Base-by-base conservation (phyloP, 1,139 yeast genomes). In the Hyphopichia pseudoburtonii region DNA sequence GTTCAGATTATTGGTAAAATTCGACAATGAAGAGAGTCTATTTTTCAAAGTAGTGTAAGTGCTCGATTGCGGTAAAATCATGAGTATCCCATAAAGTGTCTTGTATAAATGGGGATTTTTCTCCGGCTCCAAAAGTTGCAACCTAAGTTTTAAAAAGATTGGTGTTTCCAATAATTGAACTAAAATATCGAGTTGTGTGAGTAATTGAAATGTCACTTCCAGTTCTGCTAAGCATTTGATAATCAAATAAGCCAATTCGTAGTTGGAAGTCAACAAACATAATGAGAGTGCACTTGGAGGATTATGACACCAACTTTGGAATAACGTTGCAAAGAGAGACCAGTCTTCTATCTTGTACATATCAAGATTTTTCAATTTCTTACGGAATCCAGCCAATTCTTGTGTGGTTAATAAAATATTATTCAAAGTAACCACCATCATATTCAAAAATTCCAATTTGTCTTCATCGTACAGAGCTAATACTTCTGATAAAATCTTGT, bases 11-110 rank as follows among this genome's bases (percentile, higher is more conserved):
- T 49, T 52, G 5, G 60, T 57, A 15, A 54, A 57, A n/a, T n/a
- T n/a, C 1, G 66, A 54, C 4, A 63, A 54, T 1, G 86, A 72
- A 39, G 77, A 77, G 37, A 92, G 70, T 43, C 99, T 71, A 54
- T 85, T 87, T 45, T 84, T 83, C 45, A 94, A 70, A 0, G 86
- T 80, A 17, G 78, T 80, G 59, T 88, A 94, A 0, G 98, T 96
- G n/a, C 88, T 78, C 0, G 97, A 87, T 57, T 94, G 99, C 0
- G 99, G 99, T 37, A 94, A 64, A 5, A 94, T 73, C 99, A 94
- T 94, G 41, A 94, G 69, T 33, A 94, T 75, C 1, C 98, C 98
- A 56, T 89, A 94, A 22, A 94, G 72, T 34, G 96, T 86, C 56
- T 89, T 88, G 72, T 85, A 87, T 30, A 94, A 64, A 52, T 76